Evolutionary conservation across 192 early-diverging fungal species (phyloP).

Genomic region (Backusella luteola): DNA sequence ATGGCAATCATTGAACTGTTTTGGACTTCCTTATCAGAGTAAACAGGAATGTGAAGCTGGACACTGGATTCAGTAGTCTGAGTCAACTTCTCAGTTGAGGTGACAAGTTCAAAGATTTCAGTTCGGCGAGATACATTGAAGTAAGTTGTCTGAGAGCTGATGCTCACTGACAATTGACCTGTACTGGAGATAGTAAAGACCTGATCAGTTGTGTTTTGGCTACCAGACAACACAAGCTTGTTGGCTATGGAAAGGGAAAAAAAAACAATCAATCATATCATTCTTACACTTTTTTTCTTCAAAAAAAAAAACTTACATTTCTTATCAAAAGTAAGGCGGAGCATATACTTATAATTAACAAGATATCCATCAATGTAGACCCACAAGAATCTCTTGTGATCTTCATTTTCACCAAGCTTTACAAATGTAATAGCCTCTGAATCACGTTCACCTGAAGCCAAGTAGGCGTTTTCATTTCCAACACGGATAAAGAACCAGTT

Average conservation of each 20-base stretch:
- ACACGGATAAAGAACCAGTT: conserved; percentile 31
- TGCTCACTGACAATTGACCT: conserved; percentile 13
- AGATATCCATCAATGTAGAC: conserved; percentile 24
- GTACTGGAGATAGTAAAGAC: neutral
- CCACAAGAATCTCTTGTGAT: conserved; percentile 31
- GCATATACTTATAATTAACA: conserved; percentile 31
- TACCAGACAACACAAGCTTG: conserved; percentile 7
- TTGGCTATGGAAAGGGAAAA: conserved; percentile 6
- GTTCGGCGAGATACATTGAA: neutral
- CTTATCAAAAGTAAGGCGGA: conserved; percentile 16
- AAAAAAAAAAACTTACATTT: conserved; percentile 16
- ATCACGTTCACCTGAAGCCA: conserved; percentile 19
- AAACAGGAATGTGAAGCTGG: conserved; percentile 18
- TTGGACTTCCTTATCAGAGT: conserved; percentile 3
- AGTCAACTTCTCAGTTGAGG: neutral
- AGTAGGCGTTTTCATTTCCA: conserved; percentile 18
- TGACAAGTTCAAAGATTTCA: neutral
- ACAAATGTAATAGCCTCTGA: neutral
- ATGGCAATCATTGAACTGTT: conserved; percentile 9
- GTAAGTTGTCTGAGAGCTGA: conserved; percentile 4
- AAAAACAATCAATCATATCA: neutral
- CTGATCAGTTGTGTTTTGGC: neutral
- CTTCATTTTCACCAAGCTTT: conserved; percentile 8
- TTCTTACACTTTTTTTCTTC: neutral
- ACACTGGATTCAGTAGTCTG: neutral